Evolutionary conservation across 176 grass and related monocot species (phyloP).

Genomic region (Oropetium thomaeum): DNA sequence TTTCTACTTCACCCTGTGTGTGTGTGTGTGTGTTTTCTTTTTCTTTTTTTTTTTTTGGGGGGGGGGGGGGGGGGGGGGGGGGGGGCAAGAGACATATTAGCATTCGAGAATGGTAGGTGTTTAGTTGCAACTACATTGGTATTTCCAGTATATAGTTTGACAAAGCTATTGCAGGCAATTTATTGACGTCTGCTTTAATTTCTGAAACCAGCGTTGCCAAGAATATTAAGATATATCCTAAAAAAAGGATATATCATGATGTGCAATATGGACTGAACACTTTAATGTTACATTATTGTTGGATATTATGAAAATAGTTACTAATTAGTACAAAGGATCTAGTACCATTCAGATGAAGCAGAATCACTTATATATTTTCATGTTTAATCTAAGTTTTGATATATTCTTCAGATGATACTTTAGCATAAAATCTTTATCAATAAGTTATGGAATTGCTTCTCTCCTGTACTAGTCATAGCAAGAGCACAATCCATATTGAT

Average conservation of each 20-base stretch:
- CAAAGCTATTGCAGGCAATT: conserved; percentile 7
- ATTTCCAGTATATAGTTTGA: background rate
- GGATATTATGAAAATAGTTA: background rate
- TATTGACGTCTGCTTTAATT: background rate
- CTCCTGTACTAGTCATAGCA: no score
- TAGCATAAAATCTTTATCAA: no score
- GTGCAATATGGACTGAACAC: background rate
- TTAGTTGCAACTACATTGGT: no score
- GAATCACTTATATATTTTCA: background rate
- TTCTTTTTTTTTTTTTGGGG: no score
- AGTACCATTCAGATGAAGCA: background rate
- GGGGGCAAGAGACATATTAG: no score
- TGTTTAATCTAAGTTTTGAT: background rate
- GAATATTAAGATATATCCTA: background rate
- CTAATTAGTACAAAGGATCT: background rate
- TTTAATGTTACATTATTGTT: background rate
- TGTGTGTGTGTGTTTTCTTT: no score
- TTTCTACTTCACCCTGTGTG: background rate
- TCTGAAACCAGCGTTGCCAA: background rate
- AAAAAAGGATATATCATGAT: background rate
- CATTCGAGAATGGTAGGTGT: background rate
- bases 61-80: no score
- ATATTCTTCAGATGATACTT: no score
- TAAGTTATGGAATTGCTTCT: background rate
- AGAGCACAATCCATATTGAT: background rate